Conservation (phyloP, 78 protist genomes). For the Chrysochromulina tobinii region DNA sequence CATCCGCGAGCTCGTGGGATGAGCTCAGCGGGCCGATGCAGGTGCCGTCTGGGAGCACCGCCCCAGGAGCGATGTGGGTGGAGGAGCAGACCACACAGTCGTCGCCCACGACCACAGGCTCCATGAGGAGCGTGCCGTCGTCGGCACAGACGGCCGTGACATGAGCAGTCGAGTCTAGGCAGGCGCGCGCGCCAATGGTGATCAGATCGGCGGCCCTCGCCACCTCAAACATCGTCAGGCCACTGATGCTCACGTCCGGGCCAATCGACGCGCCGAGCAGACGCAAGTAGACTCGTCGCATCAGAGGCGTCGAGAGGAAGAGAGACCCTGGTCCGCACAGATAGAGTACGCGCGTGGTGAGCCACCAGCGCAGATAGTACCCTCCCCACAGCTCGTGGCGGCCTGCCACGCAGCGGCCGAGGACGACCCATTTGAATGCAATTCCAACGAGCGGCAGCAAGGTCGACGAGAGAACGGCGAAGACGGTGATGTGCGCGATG, state of each 20-base stretch:
- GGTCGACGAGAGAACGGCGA: no score
- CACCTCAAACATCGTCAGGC: neutral
- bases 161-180: neutral
- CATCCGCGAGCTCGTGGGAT: neutral
- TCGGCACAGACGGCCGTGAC: slow-evolving; percentile 1
- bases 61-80: neutral
- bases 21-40: slow-evolving; percentile 12
- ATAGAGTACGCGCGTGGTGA: neutral
- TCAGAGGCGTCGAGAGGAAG: neutral
- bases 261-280: neutral
- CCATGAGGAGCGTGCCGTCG: neutral
- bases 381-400: neutral
- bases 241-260: neutral
- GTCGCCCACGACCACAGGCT: neutral
- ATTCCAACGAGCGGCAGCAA: neutral
- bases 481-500: neutral
- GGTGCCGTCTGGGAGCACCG: neutral
- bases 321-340: neutral
- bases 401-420: neutral
- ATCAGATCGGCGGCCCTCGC: neutral
- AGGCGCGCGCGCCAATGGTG: no score
- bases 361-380: slow-evolving; percentile 20
- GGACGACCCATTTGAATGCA: neutral
- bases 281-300: neutral
- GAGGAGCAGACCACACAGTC: neutral